Conservation (phyloP, 306 rosid genomes). For the Crotalaria pallida region DNA sequence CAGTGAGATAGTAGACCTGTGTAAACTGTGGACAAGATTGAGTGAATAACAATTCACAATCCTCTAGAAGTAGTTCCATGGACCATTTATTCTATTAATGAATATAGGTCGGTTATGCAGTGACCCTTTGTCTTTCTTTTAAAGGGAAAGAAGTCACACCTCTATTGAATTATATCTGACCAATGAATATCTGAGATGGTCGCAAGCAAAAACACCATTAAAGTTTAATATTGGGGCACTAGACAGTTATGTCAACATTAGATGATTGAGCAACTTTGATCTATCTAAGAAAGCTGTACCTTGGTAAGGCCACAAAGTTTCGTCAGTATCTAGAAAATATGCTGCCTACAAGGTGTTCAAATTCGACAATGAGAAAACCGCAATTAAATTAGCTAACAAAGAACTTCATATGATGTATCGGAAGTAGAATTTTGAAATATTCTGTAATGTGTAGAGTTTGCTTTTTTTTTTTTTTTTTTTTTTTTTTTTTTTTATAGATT, state of each 20-base stretch:
- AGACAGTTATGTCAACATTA: background rate
- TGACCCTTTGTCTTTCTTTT: slow-evolving; percentile 2
- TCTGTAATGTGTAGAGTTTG: too few species aligned
- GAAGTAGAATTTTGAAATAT: background rate
- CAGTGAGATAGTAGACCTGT: background rate
- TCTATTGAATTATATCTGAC: background rate
- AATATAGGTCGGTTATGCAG: background rate
- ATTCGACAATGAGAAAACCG: background rate
- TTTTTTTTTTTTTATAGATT: too few species aligned
- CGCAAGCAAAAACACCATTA: slow-evolving; percentile 1
- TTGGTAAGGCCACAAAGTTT: background rate
- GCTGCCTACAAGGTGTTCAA: background rate
- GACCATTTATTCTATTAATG: background rate
- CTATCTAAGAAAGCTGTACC: background rate
- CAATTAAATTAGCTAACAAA: background rate
- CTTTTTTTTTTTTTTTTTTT: too few species aligned
- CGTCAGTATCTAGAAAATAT: background rate
- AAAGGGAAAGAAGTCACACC: background rate
- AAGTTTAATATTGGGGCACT: background rate
- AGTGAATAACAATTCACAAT: background rate
- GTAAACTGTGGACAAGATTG: background rate
- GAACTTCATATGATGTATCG: background rate
- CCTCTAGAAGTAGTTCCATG: background rate
- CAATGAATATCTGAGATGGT: background rate
- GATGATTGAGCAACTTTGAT: background rate